phyloP scores from a whole-genome alignment of 352 stramenopile species.

The Phytophthora macrochlamydospora region DNA sequence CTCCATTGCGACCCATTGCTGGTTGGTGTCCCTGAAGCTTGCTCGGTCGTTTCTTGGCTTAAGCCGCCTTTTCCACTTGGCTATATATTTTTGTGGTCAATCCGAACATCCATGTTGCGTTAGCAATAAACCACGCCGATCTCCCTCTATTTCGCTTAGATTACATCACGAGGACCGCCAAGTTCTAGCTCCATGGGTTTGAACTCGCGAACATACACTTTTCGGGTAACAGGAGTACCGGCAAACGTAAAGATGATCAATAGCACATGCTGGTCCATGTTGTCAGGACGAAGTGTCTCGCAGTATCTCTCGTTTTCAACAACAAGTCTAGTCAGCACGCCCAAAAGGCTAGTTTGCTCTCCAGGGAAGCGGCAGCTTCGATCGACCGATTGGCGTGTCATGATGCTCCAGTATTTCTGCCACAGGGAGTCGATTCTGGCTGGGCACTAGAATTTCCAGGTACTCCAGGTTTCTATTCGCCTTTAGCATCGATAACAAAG shows the following conservation, averaged over 20 bases:
- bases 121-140: no score
- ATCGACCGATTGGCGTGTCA: neutral
- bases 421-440: neutral
- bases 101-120: no score
- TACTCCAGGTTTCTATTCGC: neutral
- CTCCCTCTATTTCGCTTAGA: no score
- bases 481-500: neutral
- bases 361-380: neutral
- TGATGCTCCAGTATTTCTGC: neutral
- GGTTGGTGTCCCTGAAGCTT: no score
- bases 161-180: no score
- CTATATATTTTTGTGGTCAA: neutral
- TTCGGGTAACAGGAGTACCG: neutral
- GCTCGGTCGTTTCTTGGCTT: no score
- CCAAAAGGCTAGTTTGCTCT: neutral
- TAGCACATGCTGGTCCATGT: neutral
- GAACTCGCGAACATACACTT: neutral
- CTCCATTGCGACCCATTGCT: constrained; percentile 54
- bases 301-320: neutral
- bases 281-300: neutral
- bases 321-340: neutral
- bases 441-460: neutral
- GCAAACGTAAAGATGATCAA: neutral
- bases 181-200: neutral
- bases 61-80: no score